phyloP scores from a whole-genome alignment of 768 basidiomycete species.

The Lactarius pseudohatsudake region DNA sequence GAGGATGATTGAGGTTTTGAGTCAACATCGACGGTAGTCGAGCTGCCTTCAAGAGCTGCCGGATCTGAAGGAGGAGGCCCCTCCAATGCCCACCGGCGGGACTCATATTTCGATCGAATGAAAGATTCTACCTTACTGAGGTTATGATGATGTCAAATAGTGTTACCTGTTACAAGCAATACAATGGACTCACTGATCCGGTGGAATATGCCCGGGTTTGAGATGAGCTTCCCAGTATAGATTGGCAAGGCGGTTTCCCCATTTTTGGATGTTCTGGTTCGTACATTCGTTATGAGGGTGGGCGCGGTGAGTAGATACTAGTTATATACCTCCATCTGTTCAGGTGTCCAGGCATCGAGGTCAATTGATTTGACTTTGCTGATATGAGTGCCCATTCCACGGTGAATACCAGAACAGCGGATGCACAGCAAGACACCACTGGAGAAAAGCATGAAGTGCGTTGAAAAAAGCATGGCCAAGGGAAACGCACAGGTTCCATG shows the following conservation, averaged over 20 bases:
- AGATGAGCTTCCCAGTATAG: conserved; percentile 97
- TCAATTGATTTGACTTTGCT: conserved; percentile 97
- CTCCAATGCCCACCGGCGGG: conserved; percentile 89
- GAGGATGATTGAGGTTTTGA: conserved; percentile 25
- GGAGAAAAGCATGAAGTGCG: conserved; percentile 13
- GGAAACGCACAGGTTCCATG: conserved; percentile 82
- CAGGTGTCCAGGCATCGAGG: conserved; percentile 95
- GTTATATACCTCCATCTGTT: conserved; percentile 82
- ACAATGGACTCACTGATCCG: conserved; percentile 77
- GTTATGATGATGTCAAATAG: conserved; percentile 1
- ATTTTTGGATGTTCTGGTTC: conserved; percentile 76
- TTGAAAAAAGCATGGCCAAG: conserved; percentile 1
- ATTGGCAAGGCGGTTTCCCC: conserved; percentile 94
- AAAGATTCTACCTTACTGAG: conserved; percentile 97
- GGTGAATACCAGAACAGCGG: conserved; percentile 95
- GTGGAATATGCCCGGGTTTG: conserved; percentile 85
- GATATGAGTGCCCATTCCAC: conserved; percentile 98
- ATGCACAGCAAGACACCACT: conserved; percentile 96
- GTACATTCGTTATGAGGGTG: not conserved
- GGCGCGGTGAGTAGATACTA: conserved; percentile 5
- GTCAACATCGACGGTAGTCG: conserved; percentile 31
- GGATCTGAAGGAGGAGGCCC: conserved; percentile 84
- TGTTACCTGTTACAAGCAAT: not conserved
- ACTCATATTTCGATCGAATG: conserved; percentile 96
- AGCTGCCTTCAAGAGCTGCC: conserved; percentile 60